These are phyloP conservation scores for Metschnikowia borealis DNA, from an alignment of 805 yeast genomes.

Conservation along the genomic window DNA sequence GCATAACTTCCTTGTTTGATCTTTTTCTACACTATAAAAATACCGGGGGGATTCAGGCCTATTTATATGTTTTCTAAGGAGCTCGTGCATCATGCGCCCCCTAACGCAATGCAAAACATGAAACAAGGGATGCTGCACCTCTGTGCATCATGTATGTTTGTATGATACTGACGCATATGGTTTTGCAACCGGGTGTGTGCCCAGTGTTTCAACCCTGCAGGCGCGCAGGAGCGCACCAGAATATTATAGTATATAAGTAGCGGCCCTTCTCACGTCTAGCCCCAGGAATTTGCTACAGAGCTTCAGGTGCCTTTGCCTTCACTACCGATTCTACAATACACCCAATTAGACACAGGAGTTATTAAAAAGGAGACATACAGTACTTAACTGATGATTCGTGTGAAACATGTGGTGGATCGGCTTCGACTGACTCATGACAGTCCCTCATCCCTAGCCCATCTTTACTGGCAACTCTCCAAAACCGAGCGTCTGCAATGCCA, in stretches of 20 bases:
- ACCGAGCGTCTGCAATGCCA: constrained; percentile 1
- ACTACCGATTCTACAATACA: not conserved
- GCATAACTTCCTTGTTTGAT: not conserved
- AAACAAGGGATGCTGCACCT: not conserved
- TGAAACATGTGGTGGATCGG: not conserved
- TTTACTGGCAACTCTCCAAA: constrained; percentile 1
- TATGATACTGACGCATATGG: not conserved
- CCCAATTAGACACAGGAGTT: too few relatives aligned
- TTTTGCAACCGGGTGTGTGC: not conserved
- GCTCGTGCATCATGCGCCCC: not conserved
- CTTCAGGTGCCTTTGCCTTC: not conserved
- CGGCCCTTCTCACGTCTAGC: not conserved
- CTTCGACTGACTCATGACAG: not conserved
- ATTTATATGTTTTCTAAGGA: not conserved
- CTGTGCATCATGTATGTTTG: not conserved
- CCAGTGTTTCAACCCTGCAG: not conserved
- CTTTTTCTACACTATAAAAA: not conserved
- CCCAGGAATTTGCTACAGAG: not conserved
- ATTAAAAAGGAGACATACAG: not conserved
- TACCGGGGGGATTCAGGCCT: not conserved
- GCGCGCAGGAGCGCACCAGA: constrained; percentile 1
- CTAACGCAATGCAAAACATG: not conserved
- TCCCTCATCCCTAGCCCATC: constrained; percentile 1
- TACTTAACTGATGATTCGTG: not conserved
- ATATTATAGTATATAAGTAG: not conserved